A percentile compares a stretch with the other conserved stretches of the same genome.
Conservation (phyloP, 306 rosid species). For the Spatholobus suberectus region DNA sequence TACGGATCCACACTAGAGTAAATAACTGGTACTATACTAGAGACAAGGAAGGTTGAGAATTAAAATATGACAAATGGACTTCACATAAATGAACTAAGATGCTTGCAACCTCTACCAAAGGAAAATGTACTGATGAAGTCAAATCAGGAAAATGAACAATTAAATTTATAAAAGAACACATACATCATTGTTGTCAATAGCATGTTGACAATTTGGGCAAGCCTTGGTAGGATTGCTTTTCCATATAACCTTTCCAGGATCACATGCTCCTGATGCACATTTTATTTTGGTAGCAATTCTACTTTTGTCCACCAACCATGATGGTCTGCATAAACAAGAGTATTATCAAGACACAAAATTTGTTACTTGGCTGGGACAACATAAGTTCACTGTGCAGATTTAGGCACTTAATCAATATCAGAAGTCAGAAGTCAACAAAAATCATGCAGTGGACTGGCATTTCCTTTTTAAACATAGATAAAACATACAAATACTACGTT, state of each 20-base stretch:
- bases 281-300: constrained; percentile 91
- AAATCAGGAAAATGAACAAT: constrained; percentile 14
- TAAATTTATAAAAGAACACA: background rate
- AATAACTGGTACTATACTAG: background rate
- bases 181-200: constrained; percentile 86
- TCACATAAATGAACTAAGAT: background rate
- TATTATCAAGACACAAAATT: background rate
- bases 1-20: background rate
- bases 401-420: constrained; percentile 12
- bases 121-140: background rate
- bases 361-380: background rate
- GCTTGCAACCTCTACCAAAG: background rate
- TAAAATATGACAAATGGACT: background rate
- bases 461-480: background rate
- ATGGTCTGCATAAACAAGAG: constrained; percentile 59
- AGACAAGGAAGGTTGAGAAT: background rate
- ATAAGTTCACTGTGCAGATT: background rate
- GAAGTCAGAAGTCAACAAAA: constrained; percentile 24
- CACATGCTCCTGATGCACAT: constrained; percentile 67
- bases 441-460: background rate
- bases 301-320: constrained; percentile 83
- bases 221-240: constrained; percentile 80
- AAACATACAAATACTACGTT: background rate
- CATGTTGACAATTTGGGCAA: constrained; percentile 77
- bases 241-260: constrained; percentile 59